A percentile compares a stretch with the other conserved stretches of the same genome.
Evolutionary conservation across 2,329 filamentous ascomycete species (phyloP).

Genomic region (Paecilomyces dactylethromorphus): DNA sequence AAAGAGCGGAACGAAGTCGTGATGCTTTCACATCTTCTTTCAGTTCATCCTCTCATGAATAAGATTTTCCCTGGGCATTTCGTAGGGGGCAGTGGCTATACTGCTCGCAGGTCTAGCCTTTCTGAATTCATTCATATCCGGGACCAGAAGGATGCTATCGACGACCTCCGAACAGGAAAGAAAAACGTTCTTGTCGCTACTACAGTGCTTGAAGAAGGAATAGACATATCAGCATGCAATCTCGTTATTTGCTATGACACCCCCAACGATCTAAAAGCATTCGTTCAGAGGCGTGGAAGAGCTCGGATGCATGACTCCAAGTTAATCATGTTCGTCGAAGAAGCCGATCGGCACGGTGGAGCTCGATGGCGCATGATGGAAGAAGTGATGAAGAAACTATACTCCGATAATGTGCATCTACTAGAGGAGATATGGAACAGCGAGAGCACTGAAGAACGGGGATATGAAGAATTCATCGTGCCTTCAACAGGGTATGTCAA

Average conservation of each 20-base stretch:
- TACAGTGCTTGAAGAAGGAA: constrained; percentile 54
- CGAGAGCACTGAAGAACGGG: constrained; percentile 43
- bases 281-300: constrained; percentile 59
- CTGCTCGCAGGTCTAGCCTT: constrained; percentile 40
- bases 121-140: constrained; percentile 43
- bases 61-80: constrained; percentile 42
- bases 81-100: constrained; percentile 43
- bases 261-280: constrained; percentile 57
- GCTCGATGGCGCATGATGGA: constrained; percentile 63
- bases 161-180: constrained; percentile 46
- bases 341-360: constrained; percentile 26
- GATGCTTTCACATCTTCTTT: constrained; percentile 54
- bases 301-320: constrained; percentile 52
- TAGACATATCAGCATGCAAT: constrained; percentile 58
- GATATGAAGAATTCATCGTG: constrained; percentile 34
- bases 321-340: constrained; percentile 45
- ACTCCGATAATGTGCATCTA: constrained; percentile 57
- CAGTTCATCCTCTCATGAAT: constrained; percentile 42
- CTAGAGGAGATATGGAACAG: constrained; percentile 39
- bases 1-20: constrained; percentile 55
- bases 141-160: constrained; percentile 45
- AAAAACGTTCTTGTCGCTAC: constrained; percentile 55
- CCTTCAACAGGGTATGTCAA: constrained; percentile 34
- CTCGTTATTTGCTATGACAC: constrained; percentile 59
- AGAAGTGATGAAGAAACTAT: constrained; percentile 62